phyloP scores from a whole-genome alignment of 139 green algal species.

The Coelastrella sp. region DNA sequence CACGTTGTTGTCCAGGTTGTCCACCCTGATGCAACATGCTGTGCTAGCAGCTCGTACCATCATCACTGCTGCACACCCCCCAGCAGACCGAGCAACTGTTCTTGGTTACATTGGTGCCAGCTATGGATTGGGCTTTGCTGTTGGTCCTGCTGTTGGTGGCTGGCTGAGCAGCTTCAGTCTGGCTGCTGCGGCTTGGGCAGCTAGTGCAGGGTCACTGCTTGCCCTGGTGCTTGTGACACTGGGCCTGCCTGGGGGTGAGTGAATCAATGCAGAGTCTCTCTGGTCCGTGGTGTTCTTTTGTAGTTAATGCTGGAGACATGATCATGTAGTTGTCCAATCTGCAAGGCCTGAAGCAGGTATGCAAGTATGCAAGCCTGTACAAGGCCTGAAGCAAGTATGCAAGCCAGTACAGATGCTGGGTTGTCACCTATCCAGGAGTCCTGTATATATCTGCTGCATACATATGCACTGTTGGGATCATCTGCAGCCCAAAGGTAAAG shows the following conservation, averaged over 20 bases:
- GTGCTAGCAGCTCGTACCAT: slow-evolving; percentile 58
- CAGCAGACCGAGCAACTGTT: slow-evolving; percentile 39
- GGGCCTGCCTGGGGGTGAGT: slow-evolving; percentile 32
- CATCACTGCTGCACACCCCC: slow-evolving; percentile 42
- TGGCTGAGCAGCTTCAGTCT: slow-evolving; percentile 41
- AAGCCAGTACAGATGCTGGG: no score
- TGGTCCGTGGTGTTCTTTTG: no score
- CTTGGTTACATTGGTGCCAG: slow-evolving; percentile 53
- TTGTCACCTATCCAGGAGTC: no score
- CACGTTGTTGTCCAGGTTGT: not conserved
- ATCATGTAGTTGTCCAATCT: no score
- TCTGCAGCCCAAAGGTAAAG: no score
- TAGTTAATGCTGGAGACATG: no score
- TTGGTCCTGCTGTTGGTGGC: slow-evolving; percentile 52
- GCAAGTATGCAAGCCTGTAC: no score
- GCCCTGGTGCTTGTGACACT: slow-evolving; percentile 30
- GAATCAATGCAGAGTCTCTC: not conserved
- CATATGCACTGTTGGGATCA: no score
- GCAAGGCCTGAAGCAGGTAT: no score
- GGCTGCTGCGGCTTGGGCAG: slow-evolving; percentile 42
- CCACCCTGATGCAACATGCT: slow-evolving; percentile 55
- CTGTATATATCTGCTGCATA: no score
- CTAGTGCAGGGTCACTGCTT: slow-evolving; percentile 36
- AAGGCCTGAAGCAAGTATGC: no score
- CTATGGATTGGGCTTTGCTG: slow-evolving; percentile 48